phyloP scores from a whole-genome alignment of 495 filamentous ascomycete species.

The Penicillium dipodomyicola region DNA sequence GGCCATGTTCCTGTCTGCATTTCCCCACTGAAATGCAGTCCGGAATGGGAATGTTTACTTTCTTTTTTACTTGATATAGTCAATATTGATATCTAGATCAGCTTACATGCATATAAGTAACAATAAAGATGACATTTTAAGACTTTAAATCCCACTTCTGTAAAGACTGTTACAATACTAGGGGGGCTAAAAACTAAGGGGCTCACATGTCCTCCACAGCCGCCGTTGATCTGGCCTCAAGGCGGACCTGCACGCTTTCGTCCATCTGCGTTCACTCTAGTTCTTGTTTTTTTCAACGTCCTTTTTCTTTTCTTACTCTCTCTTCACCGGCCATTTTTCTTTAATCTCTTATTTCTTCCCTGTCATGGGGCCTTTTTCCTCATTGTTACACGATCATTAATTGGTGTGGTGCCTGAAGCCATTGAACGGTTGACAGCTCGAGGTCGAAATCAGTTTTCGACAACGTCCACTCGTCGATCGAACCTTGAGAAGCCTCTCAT shows the following conservation, averaged over 20 bases:
- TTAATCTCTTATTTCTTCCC: slow-evolving; percentile 23
- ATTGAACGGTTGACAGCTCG: slow-evolving; percentile 24
- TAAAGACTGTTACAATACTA: slow-evolving; percentile 6
- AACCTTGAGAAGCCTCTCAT: neutral
- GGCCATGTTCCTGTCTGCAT: slow-evolving; percentile 6
- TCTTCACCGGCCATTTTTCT: slow-evolving; percentile 13
- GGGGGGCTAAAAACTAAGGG: slow-evolving; percentile 19
- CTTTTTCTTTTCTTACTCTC: slow-evolving; percentile 26
- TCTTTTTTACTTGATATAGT: neutral
- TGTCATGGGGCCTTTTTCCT: slow-evolving; percentile 41
- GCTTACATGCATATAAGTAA: neutral
- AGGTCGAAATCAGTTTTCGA: slow-evolving; percentile 15
- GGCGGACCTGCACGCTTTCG: slow-evolving; percentile 32
- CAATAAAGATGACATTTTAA: neutral
- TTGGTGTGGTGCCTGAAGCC: slow-evolving; percentile 29
- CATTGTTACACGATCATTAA: slow-evolving; percentile 42
- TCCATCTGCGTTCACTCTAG: slow-evolving; percentile 33
- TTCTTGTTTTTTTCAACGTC: slow-evolving; percentile 25
- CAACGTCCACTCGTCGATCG: slow-evolving; percentile 11
- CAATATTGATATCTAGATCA: neutral
- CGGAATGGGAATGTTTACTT: slow-evolving; percentile 9
- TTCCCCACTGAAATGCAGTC: slow-evolving; percentile 4
- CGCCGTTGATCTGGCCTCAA: slow-evolving; percentile 39
- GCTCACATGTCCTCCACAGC: slow-evolving; percentile 22
- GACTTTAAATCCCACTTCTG: neutral